Percentiles rank a stretch among this genome's conserved stretches.
phyloP scores from a whole-genome alignment of 352 stramenopile genomes.

The Blastocystis sp. region DNA sequence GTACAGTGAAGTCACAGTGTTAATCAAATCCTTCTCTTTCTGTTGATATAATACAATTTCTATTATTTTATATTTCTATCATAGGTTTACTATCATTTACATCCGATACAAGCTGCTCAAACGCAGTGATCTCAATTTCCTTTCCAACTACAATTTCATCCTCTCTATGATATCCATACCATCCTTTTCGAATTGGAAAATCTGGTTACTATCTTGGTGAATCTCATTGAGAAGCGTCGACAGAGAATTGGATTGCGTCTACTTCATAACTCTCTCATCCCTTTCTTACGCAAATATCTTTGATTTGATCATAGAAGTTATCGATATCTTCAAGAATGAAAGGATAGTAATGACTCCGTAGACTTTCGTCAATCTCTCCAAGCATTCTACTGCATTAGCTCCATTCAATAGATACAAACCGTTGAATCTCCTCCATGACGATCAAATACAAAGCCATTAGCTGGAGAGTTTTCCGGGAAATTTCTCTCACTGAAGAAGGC shows the following conservation, averaged over 20 bases:
- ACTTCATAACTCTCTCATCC: not conserved
- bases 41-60: slow-evolving; percentile 41
- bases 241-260: slow-evolving; percentile 39
- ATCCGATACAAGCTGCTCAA: not conserved
- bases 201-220: slow-evolving; percentile 2
- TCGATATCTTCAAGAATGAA: slow-evolving; percentile 50
- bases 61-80: not conserved
- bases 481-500: not conserved
- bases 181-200: slow-evolving; percentile 11
- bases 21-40: not conserved
- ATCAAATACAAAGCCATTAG: not conserved
- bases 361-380: slow-evolving; percentile 11
- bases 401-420: not conserved
- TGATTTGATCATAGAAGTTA: slow-evolving; percentile 34
- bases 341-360: slow-evolving; percentile 18
- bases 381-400: slow-evolving; percentile 1
- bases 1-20: not conserved
- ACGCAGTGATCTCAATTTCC: not conserved
- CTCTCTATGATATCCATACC: not conserved
- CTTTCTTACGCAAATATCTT: slow-evolving; percentile 20
- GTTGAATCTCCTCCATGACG: slow-evolving; percentile 25
- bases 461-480: not conserved
- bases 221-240: slow-evolving; percentile 25
- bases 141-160: not conserved
- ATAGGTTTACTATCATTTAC: slow-evolving; percentile 3